Evolutionary conservation across 345 rosid genomes (phyloP).

Genomic region (Anacardium occidentale): DNA sequence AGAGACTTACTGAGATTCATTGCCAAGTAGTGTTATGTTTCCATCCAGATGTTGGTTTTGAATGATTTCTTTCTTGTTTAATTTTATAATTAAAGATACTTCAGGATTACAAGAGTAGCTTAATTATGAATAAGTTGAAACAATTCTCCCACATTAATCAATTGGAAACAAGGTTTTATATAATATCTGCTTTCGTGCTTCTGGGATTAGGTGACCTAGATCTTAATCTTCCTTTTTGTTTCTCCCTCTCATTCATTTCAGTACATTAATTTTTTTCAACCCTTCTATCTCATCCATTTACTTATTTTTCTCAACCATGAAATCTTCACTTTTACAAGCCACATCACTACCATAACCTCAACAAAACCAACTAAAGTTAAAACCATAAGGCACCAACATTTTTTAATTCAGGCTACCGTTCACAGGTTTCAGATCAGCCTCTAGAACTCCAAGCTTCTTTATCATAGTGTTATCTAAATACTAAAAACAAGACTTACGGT

Average conservation of each 20-base stretch:
- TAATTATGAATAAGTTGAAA: background rate
- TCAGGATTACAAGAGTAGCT: background rate
- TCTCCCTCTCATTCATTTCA: background rate
- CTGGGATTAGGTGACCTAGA: background rate
- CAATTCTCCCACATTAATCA: no score
- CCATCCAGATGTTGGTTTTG: no score
- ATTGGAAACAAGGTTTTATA: background rate
- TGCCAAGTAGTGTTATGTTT: no score
- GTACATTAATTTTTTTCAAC: background rate
- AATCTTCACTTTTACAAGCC: background rate
- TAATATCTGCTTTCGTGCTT: background rate
- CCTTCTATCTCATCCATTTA: background rate
- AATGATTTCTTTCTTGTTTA: background rate
- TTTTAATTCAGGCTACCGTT: no score
- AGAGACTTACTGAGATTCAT: background rate
- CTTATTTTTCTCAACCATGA: background rate
- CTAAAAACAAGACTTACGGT: no score
- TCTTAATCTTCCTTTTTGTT: background rate
- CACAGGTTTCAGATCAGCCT: no score
- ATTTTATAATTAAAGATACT: background rate
- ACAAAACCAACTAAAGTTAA: no score
- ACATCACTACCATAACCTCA: no score
- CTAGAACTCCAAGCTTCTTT: no score
- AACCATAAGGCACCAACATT: no score
- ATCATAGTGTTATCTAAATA: no score